Evolutionary conservation across 805 yeast species (phyloP).

Genomic region (Yarrowia deformans): DNA sequence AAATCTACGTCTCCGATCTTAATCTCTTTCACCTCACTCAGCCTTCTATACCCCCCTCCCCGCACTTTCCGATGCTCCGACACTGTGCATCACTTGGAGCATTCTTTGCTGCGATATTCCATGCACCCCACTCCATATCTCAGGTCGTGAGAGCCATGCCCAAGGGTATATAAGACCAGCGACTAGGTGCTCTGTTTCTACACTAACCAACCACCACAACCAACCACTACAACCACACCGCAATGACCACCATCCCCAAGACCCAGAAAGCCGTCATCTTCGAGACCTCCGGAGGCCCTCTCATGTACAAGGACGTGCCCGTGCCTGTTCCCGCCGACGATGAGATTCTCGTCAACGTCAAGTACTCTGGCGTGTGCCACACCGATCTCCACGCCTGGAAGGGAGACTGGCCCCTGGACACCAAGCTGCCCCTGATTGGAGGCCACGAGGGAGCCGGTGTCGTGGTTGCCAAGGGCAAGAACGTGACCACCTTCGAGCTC

Average conservation of each 20-base stretch:
- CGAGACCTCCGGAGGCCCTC: slow-evolving; percentile 55
- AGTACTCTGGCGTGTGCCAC: slow-evolving; percentile 27
- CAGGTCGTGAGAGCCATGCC: neutral
- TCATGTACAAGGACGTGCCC: slow-evolving; percentile 24
- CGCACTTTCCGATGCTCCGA: neutral
- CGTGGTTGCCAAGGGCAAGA: slow-evolving; percentile 56
- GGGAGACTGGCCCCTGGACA: slow-evolving; percentile 81
- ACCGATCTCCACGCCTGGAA: slow-evolving; percentile 29
- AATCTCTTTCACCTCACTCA: too few relatives aligned
- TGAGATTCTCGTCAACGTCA: slow-evolving; percentile 24
- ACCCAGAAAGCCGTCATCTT: slow-evolving; percentile 77
- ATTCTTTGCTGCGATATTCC: slow-evolving; percentile 27
- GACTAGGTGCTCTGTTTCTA: neutral
- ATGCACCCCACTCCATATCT: slow-evolving; percentile 29
- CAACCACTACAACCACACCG: too few relatives aligned
- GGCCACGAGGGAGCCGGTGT: slow-evolving; percentile 96
- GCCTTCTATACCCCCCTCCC: too few relatives aligned
- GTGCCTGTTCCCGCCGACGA: slow-evolving; percentile 20
- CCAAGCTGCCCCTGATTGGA: slow-evolving; percentile 78
- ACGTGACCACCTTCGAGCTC: slow-evolving; percentile 21
- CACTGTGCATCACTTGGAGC: neutral
- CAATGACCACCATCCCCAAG: slow-evolving; percentile 58
- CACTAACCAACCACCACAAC: neutral
- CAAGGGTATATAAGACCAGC: neutral
- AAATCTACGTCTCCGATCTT: too few relatives aligned